Conservation (phyloP, 257 asterid genomes). For the Nemophila menziesii region DNA sequence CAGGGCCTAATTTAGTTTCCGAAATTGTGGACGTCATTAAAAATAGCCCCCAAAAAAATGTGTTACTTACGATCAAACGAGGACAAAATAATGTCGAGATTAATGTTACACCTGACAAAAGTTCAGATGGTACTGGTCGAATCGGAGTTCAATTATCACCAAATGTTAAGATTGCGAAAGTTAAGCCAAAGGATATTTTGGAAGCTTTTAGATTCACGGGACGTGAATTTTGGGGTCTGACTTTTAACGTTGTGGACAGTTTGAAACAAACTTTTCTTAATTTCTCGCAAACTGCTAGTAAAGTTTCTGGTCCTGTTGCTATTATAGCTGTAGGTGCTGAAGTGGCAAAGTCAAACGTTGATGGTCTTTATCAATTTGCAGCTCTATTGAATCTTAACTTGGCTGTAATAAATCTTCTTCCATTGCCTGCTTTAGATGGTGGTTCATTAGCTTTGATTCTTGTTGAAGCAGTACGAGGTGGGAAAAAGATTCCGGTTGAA, state of each 20-base stretch:
- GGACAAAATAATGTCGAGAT: constrained; percentile 38
- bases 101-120: constrained; percentile 60
- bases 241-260: constrained; percentile 57
- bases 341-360: constrained; percentile 79
- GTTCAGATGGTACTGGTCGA: constrained; percentile 71
- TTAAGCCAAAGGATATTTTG: constrained; percentile 40
- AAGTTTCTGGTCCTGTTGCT: constrained; percentile 97
- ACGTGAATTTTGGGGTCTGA: constrained; percentile 79
- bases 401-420: constrained; percentile 89
- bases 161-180: constrained; percentile 52
- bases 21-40: constrained; percentile 72
- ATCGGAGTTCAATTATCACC: constrained; percentile 90
- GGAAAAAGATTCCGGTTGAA: constrained; percentile 79
- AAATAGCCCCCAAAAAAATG: constrained; percentile 44
- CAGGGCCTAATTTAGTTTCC: constrained; percentile 62
- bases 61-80: constrained; percentile 53
- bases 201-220: constrained; percentile 64
- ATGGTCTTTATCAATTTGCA: constrained; percentile 92
- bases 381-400: constrained; percentile 80
- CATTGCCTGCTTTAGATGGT: constrained; percentile 91
- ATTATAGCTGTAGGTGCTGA: constrained; percentile 97
- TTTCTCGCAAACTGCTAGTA: constrained; percentile 83
- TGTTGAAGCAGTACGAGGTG: constrained; percentile 88
- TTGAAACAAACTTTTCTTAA: constrained; percentile 73
- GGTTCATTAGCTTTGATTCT: constrained; percentile 81